Percentiles rank a stretch among this genome's conserved stretches.
Evolutionary conservation across 257 asterid species (phyloP).

Genomic region (Forsythia viridissima): DNA sequence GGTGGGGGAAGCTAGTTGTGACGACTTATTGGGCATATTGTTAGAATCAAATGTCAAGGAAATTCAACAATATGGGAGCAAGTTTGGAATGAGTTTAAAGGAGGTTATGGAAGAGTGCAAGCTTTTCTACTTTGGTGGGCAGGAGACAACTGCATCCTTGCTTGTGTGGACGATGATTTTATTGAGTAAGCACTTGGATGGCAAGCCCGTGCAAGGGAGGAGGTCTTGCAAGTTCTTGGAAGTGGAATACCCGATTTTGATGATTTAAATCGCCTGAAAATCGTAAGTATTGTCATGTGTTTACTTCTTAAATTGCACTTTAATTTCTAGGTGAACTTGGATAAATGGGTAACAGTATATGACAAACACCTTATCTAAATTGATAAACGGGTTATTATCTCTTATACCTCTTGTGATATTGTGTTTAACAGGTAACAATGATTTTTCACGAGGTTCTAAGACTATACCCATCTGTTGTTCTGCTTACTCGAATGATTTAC

Average conservation of each 20-base stretch:
- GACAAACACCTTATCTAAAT: too few species aligned
- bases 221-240: slow-evolving; percentile 15
- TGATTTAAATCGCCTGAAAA: slow-evolving; percentile 21
- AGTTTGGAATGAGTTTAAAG: slow-evolving; percentile 25
- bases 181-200: slow-evolving; percentile 27
- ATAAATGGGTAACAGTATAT: too few species aligned
- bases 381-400: too few species aligned
- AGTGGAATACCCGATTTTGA: slow-evolving; percentile 4
- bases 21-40: neutral
- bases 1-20: neutral
- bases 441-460: slow-evolving; percentile 32
- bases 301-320: neutral
- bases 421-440: slow-evolving; percentile 29
- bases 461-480: slow-evolving; percentile 21
- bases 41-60: neutral
- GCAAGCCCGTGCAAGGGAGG: slow-evolving; percentile 31
- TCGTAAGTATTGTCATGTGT: slow-evolving; percentile 2
- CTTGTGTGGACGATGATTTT: slow-evolving; percentile 31
- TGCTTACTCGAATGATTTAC: neutral
- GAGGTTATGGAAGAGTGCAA: slow-evolving; percentile 37
- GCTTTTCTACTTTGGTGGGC: slow-evolving; percentile 31
- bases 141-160: slow-evolving; percentile 29
- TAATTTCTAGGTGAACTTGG: too few species aligned
- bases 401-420: neutral
- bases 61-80: slow-evolving; percentile 20